Percentiles rank a stretch among this genome's conserved stretches.
Evolutionary conservation across 1,284 basidiomycete species (phyloP).

Genomic region (Phlebopus sp.): DNA sequence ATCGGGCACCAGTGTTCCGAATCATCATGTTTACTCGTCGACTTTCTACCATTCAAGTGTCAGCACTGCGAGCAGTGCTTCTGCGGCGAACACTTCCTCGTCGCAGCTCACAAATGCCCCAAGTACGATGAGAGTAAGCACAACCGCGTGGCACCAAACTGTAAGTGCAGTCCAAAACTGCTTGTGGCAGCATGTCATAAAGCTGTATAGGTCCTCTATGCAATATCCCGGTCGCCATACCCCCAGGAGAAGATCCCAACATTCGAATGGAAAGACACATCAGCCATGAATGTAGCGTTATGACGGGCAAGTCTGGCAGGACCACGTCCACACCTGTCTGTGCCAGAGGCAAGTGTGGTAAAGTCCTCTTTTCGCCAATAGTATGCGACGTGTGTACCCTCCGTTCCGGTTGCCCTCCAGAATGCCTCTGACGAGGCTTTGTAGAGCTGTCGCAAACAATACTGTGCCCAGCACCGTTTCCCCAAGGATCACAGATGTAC

Average conservation of each 20-base stretch:
- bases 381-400: constrained; percentile 57
- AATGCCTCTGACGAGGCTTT: constrained; percentile 9
- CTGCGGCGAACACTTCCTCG: constrained; percentile 74
- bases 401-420: neutral
- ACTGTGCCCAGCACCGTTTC: constrained; percentile 73
- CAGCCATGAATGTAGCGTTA: constrained; percentile 58
- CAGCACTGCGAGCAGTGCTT: constrained; percentile 65
- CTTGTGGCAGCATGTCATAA: constrained; percentile 8
- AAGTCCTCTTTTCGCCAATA: constrained; percentile 71
- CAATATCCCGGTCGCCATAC: constrained; percentile 66
- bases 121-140: constrained; percentile 68
- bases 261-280: constrained; percentile 73
- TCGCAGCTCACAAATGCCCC: constrained; percentile 59
- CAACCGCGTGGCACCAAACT: constrained; percentile 71
- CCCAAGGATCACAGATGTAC: constrained; percentile 62
- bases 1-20: constrained; percentile 73
- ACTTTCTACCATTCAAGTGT: constrained; percentile 82
- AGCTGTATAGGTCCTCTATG: constrained; percentile 61
- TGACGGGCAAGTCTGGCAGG: constrained; percentile 47
- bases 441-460: constrained; percentile 67
- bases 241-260: constrained; percentile 73
- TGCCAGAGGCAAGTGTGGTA: constrained; percentile 60
- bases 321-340: constrained; percentile 58
- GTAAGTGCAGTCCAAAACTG: constrained; percentile 39
- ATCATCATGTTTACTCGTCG: constrained; percentile 60